phyloP scores from a whole-genome alignment of 768 basidiomycete species.

The Infundibulicybe gibba region DNA sequence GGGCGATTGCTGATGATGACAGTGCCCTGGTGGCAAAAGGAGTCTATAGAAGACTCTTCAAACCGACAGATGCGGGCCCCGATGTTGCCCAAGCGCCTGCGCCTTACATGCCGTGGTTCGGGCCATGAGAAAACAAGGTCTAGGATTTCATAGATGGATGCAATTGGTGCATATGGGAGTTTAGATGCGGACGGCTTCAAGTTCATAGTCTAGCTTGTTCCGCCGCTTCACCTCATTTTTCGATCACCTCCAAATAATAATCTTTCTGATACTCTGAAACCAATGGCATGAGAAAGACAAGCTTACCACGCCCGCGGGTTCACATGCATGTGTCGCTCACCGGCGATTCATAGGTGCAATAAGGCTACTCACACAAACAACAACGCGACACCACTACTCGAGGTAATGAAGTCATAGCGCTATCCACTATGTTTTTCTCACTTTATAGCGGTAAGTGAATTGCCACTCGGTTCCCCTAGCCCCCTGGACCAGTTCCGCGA shows the following conservation, averaged over 20 bases:
- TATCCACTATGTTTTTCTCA: too few relatives aligned
- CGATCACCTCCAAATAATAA: neutral
- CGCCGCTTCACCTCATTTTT: too few relatives aligned
- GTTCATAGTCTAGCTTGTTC: too few relatives aligned
- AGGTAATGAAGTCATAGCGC: too few relatives aligned
- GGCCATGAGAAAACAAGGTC: constrained; percentile 2
- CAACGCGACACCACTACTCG: too few relatives aligned
- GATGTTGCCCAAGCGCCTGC: constrained; percentile 8
- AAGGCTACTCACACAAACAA: too few relatives aligned
- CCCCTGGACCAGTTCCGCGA: too few relatives aligned
- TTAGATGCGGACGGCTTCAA: neutral
- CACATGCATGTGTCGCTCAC: neutral
- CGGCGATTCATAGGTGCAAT: too few relatives aligned
- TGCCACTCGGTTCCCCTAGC: too few relatives aligned
- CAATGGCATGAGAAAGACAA: constrained; percentile 1
- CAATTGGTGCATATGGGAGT: constrained; percentile 15
- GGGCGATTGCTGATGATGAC: constrained; percentile 13
- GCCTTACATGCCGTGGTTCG: constrained; percentile 9
- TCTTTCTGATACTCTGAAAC: too few relatives aligned
- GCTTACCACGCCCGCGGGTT: neutral
- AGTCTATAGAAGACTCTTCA: constrained; percentile 8
- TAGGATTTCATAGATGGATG: constrained; percentile 8
- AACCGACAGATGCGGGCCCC: neutral
- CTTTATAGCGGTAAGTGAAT: too few relatives aligned
- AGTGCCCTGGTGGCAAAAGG: constrained; percentile 7